These are phyloP conservation scores for Crithidia sp. DNA, from an alignment of 208 protist genomes.

Conservation along the genomic window DNA sequence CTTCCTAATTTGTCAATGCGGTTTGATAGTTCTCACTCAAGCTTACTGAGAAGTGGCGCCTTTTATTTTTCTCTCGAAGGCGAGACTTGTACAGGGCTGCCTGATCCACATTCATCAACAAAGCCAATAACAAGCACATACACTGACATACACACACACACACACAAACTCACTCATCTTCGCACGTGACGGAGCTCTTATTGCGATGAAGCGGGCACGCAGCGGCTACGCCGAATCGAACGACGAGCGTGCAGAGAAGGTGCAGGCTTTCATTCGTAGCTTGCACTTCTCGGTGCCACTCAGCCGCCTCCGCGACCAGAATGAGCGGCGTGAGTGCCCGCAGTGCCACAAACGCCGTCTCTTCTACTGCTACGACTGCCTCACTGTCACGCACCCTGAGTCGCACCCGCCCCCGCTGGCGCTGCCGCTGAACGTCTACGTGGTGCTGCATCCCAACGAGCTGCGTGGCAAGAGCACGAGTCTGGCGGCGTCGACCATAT, in stretches of 20 bases:
- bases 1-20: too few relatives aligned
- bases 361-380: slow-evolving; percentile 92
- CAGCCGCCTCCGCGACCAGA: slow-evolving; percentile 51
- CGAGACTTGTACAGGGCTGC: too few relatives aligned
- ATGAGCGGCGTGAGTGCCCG: slow-evolving; percentile 71
- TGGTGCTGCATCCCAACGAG: slow-evolving; percentile 90
- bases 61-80: too few relatives aligned
- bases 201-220: slow-evolving; percentile 71
- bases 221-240: slow-evolving; percentile 67
- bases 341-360: slow-evolving; percentile 78
- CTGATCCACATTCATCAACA: background rate
- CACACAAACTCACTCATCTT: background rate
- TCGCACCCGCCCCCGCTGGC: slow-evolving; percentile 73
- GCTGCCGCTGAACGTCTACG: slow-evolving; percentile 86
- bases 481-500: slow-evolving; percentile 91
- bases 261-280: slow-evolving; percentile 70
- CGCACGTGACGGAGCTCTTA: background rate
- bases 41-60: too few relatives aligned
- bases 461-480: slow-evolving; percentile 93
- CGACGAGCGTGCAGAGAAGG: slow-evolving; percentile 54
- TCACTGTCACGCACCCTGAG: slow-evolving; percentile 84
- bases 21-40: too few relatives aligned
- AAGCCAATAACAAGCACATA: background rate
- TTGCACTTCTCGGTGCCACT: slow-evolving; percentile 81
- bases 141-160: background rate